phyloP scores from a whole-genome alignment of 2,329 filamentous ascomycete species.

The Colletotrichum somersetense region DNA sequence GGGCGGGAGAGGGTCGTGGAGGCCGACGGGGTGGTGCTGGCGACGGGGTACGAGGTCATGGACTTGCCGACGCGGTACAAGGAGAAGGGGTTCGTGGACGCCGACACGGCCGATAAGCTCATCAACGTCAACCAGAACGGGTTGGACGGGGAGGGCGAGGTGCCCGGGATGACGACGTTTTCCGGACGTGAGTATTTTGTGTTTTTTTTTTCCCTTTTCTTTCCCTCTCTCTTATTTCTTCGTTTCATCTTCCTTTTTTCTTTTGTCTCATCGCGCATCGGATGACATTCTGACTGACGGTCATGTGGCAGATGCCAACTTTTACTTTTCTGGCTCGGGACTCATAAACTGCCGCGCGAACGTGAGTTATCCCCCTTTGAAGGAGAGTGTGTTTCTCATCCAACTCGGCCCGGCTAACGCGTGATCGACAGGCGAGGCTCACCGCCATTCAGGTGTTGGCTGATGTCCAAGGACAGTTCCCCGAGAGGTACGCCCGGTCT shows the following conservation, averaged over 20 bases:
- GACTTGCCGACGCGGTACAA: conserved; percentile 47
- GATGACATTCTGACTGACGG: background rate
- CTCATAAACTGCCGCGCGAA: background rate
- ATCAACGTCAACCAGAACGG: conserved; percentile 16
- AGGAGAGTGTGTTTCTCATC: background rate
- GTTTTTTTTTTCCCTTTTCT: too few relatives aligned
- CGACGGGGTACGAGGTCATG: conserved; percentile 58
- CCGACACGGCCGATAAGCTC: conserved; percentile 19
- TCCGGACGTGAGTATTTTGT: conserved; percentile 31
- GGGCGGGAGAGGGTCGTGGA: conserved; percentile 45
- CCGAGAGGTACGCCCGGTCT: conserved; percentile 24
- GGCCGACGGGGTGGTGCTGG: conserved; percentile 58
- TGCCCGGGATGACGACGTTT: conserved; percentile 9
- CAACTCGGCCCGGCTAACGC: background rate
- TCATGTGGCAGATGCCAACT: conserved; percentile 23
- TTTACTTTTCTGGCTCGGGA: conserved; percentile 32
- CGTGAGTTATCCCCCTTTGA: background rate
- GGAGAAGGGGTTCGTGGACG: conserved; percentile 28
- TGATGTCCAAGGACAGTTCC: conserved; percentile 23
- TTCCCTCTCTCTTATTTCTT: background rate
- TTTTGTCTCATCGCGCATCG: background rate
- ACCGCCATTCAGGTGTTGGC: conserved; percentile 31
- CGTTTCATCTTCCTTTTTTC: too few relatives aligned
- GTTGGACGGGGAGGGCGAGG: conserved; percentile 34
- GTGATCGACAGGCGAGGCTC: conserved; percentile 5